A percentile compares a stretch with the other conserved stretches of the same genome.
Evolutionary conservation across 345 rosid genomes (phyloP).

Genomic region (Gossypium anomalum): DNA sequence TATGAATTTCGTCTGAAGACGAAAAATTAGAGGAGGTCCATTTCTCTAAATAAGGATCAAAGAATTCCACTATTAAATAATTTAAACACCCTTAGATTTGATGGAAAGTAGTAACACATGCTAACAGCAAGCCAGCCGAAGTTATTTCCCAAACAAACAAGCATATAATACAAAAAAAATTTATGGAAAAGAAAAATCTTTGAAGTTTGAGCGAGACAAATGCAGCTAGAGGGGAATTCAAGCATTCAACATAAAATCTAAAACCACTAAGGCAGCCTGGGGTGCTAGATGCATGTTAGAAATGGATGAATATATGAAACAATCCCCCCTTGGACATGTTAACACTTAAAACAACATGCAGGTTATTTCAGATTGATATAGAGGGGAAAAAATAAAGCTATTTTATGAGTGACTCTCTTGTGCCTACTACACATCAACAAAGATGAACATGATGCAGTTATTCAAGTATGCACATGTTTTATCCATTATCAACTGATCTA

Average conservation of each 20-base stretch:
- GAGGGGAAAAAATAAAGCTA: not conserved
- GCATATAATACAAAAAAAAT: not conserved
- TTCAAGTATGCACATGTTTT: not conserved
- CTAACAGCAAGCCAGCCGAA: not conserved
- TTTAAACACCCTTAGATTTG: not conserved
- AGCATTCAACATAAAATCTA: not conserved
- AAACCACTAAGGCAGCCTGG: not conserved
- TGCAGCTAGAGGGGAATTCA: not conserved
- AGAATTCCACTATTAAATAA: not conserved
- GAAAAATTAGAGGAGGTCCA: not conserved
- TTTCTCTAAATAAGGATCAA: not conserved
- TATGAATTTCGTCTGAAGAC: not conserved
- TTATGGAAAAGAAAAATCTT: not conserved
- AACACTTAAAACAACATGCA: not conserved
- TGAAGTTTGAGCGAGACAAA: not conserved
- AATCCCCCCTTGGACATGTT: not conserved
- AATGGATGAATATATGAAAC: not conserved
- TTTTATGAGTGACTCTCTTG: not conserved
- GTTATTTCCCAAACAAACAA: not conserved
- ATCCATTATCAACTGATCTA: not conserved
- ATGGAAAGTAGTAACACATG: not conserved
- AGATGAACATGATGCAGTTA: conserved; percentile 2
- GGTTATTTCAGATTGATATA: not conserved
- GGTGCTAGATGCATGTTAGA: not conserved
- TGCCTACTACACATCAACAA: not conserved